Percentiles rank a stretch among this genome's conserved stretches.
Conservation (phyloP, 768 basidiomycete species). For the Termitomyces sp. region DNA sequence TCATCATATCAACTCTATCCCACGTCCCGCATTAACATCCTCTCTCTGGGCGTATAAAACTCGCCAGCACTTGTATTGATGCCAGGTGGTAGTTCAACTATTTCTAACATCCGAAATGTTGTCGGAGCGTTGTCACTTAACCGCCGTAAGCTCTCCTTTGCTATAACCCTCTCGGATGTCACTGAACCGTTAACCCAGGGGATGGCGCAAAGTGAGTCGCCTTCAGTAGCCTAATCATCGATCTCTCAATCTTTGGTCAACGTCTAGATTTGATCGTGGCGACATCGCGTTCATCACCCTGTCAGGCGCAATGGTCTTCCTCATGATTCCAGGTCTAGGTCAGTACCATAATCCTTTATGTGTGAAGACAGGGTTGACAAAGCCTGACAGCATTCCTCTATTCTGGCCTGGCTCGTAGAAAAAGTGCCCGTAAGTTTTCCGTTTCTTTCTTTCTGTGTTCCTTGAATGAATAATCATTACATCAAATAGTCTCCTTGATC, state of each 20-base stretch:
- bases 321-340: conserved; percentile 79
- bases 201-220: conserved; percentile 14
- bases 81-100: conserved; percentile 4
- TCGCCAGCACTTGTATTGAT: conserved; percentile 3
- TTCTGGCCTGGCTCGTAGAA: conserved; percentile 66
- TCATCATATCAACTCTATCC: not conserved
- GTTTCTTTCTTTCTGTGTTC: not conserved
- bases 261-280: conserved; percentile 57
- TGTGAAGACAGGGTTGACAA: not conserved
- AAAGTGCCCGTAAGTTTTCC: conserved; percentile 42
- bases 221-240: not conserved
- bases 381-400: conserved; percentile 57
- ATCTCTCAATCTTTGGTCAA: not conserved
- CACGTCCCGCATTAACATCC: not conserved
- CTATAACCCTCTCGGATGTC: not conserved
- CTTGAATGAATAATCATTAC: conserved; percentile 1
- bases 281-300: conserved; percentile 69
- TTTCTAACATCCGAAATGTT: conserved; percentile 1
- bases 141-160: conserved; percentile 9
- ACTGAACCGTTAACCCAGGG: conserved; percentile 6
- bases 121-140: not conserved
- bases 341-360: conserved; percentile 1
- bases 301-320: conserved; percentile 63
- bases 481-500: conserved; percentile 51
- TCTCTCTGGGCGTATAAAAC: not conserved